Evolutionary conservation across 805 yeast species (phyloP).

Genomic region (Metschnikowia hibisci): DNA sequence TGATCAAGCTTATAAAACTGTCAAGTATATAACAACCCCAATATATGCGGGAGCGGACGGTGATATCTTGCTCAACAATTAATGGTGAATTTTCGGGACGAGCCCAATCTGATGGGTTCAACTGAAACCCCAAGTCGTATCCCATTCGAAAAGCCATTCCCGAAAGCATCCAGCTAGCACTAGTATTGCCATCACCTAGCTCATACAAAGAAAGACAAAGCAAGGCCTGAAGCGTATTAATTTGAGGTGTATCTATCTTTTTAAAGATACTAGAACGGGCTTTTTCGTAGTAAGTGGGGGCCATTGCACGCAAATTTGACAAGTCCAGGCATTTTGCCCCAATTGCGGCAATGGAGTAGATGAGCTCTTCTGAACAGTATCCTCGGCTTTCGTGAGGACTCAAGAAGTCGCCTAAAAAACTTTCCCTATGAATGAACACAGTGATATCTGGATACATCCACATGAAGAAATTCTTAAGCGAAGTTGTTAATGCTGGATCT

Average conservation of each 20-base stretch:
- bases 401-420: conserved; percentile 18
- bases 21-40: conserved; percentile 20
- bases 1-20: conserved; percentile 17
- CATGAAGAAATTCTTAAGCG: conserved; percentile 15
- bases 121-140: conserved; percentile 19
- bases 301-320: conserved; percentile 8
- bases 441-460: conserved; percentile 20
- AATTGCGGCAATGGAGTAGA: conserved; percentile 19
- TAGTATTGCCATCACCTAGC: conserved; percentile 19
- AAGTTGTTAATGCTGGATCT: conserved; percentile 10
- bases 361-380: conserved; percentile 18
- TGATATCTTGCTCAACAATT: conserved; percentile 11
- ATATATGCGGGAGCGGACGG: conserved; percentile 17
- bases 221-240: conserved; percentile 18
- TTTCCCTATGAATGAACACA: conserved; percentile 19
- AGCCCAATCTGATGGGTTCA: conserved; percentile 19
- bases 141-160: conserved; percentile 23
- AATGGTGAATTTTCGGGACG: not conserved
- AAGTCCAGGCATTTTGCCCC: conserved; percentile 17
- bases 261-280: conserved; percentile 14
- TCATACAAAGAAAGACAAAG: conserved; percentile 18
- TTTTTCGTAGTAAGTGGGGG: conserved; percentile 15
- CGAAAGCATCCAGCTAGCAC: conserved; percentile 20
- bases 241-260: conserved; percentile 15
- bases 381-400: conserved; percentile 9